Evolutionary conservation across 2,329 filamentous ascomycete genomes (phyloP), one percentile per base, ranked within the genome.

Genomic region (Xylaria sp.): DNA sequence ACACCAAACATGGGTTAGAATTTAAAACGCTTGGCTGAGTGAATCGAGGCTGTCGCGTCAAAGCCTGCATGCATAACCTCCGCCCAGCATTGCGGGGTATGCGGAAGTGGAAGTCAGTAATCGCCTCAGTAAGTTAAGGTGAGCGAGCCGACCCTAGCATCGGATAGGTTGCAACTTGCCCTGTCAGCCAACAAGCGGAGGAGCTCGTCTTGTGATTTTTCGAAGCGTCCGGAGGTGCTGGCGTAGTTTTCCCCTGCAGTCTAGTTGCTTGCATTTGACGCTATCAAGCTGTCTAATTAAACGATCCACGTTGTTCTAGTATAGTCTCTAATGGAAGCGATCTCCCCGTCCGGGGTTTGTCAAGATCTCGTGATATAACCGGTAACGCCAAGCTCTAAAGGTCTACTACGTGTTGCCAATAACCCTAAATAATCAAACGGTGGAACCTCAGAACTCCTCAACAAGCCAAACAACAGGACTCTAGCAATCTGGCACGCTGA

Each of bases 401-500:
- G 27, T 25, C 19, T 23, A 48, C 49, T 31, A 37, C 35, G 17
- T 33, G 29, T 31, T 25, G 23, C 52, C 19, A 52, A 25, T 38
- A 41, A 41, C 19, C n/a, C n/a, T n/a, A n/a, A n/a, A 19, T 27
- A 43, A 23, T 37, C 31, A 31, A 47, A 27, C n/a, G 27, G 27
- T 11, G 13, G 37, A 40, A 40, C 17, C 46, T 9, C 40, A 3
- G 21, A 29, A 25, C 38, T n/a, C 52, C 27, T 21, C 47, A 38
- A 8, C 15, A 19, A 17, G 19, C 29, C 6, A 13, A 17, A 52
- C 9, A 38, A 25, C 8, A 40, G 11, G 13, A 29, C 6, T 31
- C 73, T 65, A 83, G 52, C 81, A 83, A 64, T 82, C 81, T n/a
- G 81, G 81, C 29, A 83, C 81, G 62, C 80, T 83, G 51, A 83